These are phyloP conservation scores for Russula earlei DNA, from an alignment of 768 basidiomycete genomes.

Conservation along the genomic window DNA sequence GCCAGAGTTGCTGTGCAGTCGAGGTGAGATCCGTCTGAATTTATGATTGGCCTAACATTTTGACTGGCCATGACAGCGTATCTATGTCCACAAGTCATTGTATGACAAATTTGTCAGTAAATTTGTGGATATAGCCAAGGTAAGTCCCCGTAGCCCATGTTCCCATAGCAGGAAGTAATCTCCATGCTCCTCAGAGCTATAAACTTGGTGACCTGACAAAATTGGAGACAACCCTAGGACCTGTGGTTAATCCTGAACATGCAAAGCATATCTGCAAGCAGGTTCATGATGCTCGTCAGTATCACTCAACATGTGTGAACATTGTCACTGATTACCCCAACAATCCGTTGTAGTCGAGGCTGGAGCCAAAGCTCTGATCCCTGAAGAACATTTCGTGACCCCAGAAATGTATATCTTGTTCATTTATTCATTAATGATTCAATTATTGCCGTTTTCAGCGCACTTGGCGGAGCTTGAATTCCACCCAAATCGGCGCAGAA, in stretches of 20 bases:
- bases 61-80: constrained; percentile 41
- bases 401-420: constrained; percentile 51
- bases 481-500: too few relatives aligned
- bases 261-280: constrained; percentile 83
- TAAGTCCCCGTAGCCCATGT: constrained; percentile 21
- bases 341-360: constrained; percentile 41
- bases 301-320: background rate
- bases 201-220: constrained; percentile 80
- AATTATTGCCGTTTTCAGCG: too few relatives aligned
- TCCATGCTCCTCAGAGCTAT: constrained; percentile 43
- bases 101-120: constrained; percentile 72
- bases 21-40: constrained; percentile 41
- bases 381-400: constrained; percentile 52
- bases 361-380: constrained; percentile 72
- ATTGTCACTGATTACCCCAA: background rate
- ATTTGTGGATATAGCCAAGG: constrained; percentile 69
- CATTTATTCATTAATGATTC: background rate
- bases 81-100: constrained; percentile 84
- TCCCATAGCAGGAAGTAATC: background rate
- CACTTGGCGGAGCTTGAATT: too few relatives aligned
- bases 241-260: constrained; percentile 83
- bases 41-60: background rate
- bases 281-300: constrained; percentile 69
- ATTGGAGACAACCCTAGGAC: constrained; percentile 72
- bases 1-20: constrained; percentile 92